Base-by-base conservation (phyloP, 768 basidiomycete genomes). In the Mycena leptocephala region DNA sequence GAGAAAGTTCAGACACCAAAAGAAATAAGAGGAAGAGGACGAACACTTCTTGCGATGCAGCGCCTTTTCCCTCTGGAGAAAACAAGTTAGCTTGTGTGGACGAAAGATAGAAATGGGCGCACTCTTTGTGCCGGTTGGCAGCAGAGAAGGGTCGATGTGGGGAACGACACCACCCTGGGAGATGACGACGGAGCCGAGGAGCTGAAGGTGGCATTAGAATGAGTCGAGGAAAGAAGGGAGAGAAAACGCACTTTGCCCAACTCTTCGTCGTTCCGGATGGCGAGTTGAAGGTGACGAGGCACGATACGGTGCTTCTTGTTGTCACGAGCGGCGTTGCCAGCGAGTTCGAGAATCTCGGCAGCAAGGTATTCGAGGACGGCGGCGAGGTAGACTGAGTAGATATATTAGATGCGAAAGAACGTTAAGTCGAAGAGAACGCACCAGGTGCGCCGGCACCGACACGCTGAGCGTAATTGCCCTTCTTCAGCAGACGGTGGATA, bases 241-340 rank as follows among this genome's bases (percentile, higher is more conserved):
- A 63, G 61, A 43, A 22, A 48, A 37, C 64, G 32, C 5, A 69
- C 41, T 32, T 72, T 69, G 87, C 75, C 82, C 87, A 78, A 79
- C 90, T 93, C 94, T 81, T 95, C 94, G 76, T 95, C 94, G 85
- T 95, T 95, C 77, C 95, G 92, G 85, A 96, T 95, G 76, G 95
- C 95, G 75, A 96, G 93, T 83, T 96, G 95, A 58, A 96, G 84
- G 86, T 96, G 95, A 81, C 95, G 93, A 65, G 95, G 95, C 28
- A 96, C 94, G 81, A 96, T 96, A 92, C 95, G 95, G 81, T 94
- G 92, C 89, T 95, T 93, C 90, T 94, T 92, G 87, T 92, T 92
- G 83, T 90, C 91, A 71, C 91, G 90, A 26, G 92, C 93, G 59
- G 94, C 93, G 80, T 93, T 93, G 65, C 95, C 95, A 77, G 95